Conservation (phyloP, 1,139 yeast genomes). For the Kodamaea alishanica region DNA sequence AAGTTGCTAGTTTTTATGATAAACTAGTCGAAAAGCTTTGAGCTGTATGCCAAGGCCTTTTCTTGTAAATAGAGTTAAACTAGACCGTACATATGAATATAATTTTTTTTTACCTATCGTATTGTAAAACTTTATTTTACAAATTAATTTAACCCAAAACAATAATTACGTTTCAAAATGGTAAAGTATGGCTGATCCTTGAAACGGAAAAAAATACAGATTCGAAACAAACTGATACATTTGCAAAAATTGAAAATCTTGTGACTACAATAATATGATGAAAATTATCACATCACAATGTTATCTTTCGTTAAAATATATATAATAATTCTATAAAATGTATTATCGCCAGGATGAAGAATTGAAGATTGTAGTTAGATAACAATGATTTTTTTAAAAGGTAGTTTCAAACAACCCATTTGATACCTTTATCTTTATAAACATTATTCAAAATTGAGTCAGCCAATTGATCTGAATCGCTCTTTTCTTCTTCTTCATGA, state of each 20-base stretch:
- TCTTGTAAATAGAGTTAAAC: not conserved
- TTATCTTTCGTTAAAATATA: no score
- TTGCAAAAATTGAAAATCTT: no score
- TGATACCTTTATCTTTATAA: constrained; percentile 13
- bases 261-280: not conserved
- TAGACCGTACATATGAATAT: no score
- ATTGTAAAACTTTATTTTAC: no score
- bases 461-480: constrained; percentile 18
- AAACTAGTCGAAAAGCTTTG: constrained; percentile 3
- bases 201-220: no score
- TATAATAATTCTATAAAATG: not conserved
- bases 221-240: no score
- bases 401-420: constrained; percentile 18
- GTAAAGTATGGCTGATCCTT: no score
- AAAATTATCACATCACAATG: not conserved
- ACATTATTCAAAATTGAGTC: constrained; percentile 18
- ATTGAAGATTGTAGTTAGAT: not conserved
- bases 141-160: no score
- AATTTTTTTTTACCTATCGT: no score
- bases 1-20: constrained; percentile 9
- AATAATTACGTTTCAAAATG: no score
- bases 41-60: not conserved
- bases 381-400: not conserved
- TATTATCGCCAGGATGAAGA: constrained; percentile 1
- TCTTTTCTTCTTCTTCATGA: constrained; percentile 6